A percentile compares a stretch with the other conserved stretches of the same genome.
Conservation (phyloP, 257 asterid species). For the Solanum sitiens region DNA sequence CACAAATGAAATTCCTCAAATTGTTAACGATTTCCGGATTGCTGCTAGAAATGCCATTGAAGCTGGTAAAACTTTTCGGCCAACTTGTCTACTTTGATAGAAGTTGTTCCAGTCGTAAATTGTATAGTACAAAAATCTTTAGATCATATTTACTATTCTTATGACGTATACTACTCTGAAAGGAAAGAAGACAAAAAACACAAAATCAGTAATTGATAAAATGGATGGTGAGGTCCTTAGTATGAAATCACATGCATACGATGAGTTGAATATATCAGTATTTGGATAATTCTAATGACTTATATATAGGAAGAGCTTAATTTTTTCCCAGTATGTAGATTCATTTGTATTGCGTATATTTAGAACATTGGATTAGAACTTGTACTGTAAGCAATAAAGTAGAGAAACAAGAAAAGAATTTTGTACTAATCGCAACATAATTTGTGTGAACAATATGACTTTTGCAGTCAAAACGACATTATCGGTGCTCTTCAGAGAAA, state of each 20-base stretch:
- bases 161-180: no score
- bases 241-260: no score
- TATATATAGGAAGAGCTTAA: no score
- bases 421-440: background rate
- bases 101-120: no score
- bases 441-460: background rate
- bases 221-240: no score
- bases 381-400: background rate
- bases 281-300: no score
- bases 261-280: no score
- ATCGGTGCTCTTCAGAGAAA: background rate
- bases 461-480: background rate
- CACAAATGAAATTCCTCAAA: background rate
- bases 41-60: background rate
- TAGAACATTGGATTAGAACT: background rate
- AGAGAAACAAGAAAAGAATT: background rate
- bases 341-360: no score
- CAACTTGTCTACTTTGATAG: no score
- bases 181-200: no score
- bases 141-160: background rate
- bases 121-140: background rate
- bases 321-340: no score
- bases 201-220: no score
- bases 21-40: background rate
- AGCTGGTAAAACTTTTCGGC: background rate